These are phyloP conservation scores for Kwoniella dejecticola DNA, from an alignment of 768 basidiomycete species.

Conservation along the genomic window DNA sequence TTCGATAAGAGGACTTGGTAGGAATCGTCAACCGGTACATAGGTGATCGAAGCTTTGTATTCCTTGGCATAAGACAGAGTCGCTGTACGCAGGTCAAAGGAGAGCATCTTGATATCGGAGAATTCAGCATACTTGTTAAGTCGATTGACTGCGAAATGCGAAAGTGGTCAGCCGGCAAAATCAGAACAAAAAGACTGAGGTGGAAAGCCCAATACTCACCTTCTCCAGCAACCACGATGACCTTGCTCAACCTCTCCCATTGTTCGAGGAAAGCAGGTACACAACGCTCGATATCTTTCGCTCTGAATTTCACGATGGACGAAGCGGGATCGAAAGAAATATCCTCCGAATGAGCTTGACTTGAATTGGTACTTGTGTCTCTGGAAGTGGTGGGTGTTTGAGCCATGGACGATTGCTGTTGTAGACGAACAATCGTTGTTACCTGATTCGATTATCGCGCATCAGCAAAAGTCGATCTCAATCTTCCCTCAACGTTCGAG, in stretches of 20 bases:
- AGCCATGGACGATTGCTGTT: conserved; percentile 35
- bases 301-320: conserved; percentile 84
- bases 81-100: conserved; percentile 90
- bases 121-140: conserved; percentile 74
- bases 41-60: conserved; percentile 45
- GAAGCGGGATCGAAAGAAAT: conserved; percentile 88
- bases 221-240: conserved; percentile 89
- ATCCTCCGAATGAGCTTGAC: conserved; percentile 69
- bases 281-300: conserved; percentile 81
- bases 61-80: conserved; percentile 70
- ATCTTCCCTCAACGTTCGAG: too few species aligned
- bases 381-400: conserved; percentile 16
- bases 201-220: conserved; percentile 59
- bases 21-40: conserved; percentile 41
- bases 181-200: neutral
- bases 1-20: conserved; percentile 49
- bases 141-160: conserved; percentile 65
- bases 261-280: conserved; percentile 89
- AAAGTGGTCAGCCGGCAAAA: neutral
- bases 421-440: conserved; percentile 81
- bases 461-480: too few species aligned
- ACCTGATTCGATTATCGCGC: conserved; percentile 62
- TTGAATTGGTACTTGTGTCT: conserved; percentile 34
- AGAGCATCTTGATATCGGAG: conserved; percentile 76
- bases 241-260: conserved; percentile 89